Base-by-base conservation (phyloP, 1,139 yeast genomes). In the Geotrichum restrictum region DNA sequence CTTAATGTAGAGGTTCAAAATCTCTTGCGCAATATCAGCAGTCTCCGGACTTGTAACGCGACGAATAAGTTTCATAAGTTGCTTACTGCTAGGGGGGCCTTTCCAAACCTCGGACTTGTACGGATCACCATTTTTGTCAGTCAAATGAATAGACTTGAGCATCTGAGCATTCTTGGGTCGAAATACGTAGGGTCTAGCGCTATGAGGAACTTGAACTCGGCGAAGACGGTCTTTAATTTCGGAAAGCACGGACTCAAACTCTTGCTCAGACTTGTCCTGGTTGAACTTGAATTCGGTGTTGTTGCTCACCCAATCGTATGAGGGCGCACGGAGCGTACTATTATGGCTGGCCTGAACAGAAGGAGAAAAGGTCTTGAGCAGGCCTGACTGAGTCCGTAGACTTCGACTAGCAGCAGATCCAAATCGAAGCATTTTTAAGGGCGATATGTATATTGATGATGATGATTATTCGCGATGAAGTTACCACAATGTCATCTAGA, bases 61-160 rank as follows among this genome's bases (percentile, higher is more conserved):
- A 18, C 51, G 33, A 18, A 53, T 45, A 14, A 53, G 46, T 4
- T 37, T 33, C 48, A 47, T 29, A 8, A 53, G 36, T 11, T 48
- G 52, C 41, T 45, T 51, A 38, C 54, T 36, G 19, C 49, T 36
- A 16, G 56, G 56, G 16, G 40, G 41, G 18, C 54, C 52, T 24
- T 37, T 45, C 48, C 53, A 44, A 14, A 44, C 46, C 22, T 48
- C 51, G 7, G 56, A 36, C 32, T 45, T 29, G 29, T 44, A 39
- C 3, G 39, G 18, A 39, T 50, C 40, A 22, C 56, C 56, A 13
- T 51, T 50, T 46, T 50, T 53, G 49, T 53, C 56, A 16, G 49
- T 40, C 31, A 50, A 39, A 29, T 48, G 39, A 11, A 43, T 19
- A 16, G 45, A 36, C 31, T 39, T 42, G 45, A 53, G 45, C 18